Percentiles rank a stretch among this genome's conserved stretches.
These are phyloP conservation scores for Penicillium goetzii DNA, from an alignment of 495 filamentous ascomycete species.

Conservation along the genomic window DNA sequence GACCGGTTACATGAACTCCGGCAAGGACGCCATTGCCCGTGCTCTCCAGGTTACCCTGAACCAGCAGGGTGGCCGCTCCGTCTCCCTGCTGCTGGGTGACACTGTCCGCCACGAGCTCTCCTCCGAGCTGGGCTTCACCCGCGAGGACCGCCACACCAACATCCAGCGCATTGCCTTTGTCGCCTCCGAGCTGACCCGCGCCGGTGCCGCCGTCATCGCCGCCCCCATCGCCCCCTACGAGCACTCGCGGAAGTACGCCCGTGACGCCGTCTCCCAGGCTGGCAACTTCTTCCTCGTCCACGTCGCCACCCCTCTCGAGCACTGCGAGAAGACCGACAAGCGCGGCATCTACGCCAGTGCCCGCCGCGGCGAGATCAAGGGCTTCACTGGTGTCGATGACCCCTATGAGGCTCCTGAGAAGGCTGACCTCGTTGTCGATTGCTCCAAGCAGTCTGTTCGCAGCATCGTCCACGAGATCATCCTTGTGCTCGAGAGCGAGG, in stretches of 20 bases:
- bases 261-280: slow-evolving; percentile 81
- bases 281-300: slow-evolving; percentile 94
- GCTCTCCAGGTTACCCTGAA: slow-evolving; percentile 96
- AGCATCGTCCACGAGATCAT: slow-evolving; percentile 97
- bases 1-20: slow-evolving; percentile 93
- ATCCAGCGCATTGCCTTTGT: slow-evolving; percentile 97
- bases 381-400: slow-evolving; percentile 98
- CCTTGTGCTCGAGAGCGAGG: slow-evolving; percentile 84
- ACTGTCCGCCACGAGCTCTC: slow-evolving; percentile 92
- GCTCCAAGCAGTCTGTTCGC: slow-evolving; percentile 82
- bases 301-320: slow-evolving; percentile 88
- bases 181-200: slow-evolving; percentile 87
- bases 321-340: slow-evolving; percentile 95
- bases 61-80: slow-evolving; percentile 95
- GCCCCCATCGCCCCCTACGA: slow-evolving; percentile 97
- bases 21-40: slow-evolving; percentile 94
- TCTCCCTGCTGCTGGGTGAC: slow-evolving; percentile 91
- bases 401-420: slow-evolving; percentile 88
- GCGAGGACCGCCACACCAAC: slow-evolving; percentile 92
- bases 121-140: slow-evolving; percentile 92
- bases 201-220: slow-evolving; percentile 93
- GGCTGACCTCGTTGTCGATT: slow-evolving; percentile 82
- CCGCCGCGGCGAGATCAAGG: slow-evolving; percentile 89
- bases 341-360: slow-evolving; percentile 86
- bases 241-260: slow-evolving; percentile 69